A percentile compares a stretch with the other conserved stretches of the same genome.
phyloP scores from a whole-genome alignment of 108 stramenopile species.

The Cyclotella choctawhatcheeana region DNA sequence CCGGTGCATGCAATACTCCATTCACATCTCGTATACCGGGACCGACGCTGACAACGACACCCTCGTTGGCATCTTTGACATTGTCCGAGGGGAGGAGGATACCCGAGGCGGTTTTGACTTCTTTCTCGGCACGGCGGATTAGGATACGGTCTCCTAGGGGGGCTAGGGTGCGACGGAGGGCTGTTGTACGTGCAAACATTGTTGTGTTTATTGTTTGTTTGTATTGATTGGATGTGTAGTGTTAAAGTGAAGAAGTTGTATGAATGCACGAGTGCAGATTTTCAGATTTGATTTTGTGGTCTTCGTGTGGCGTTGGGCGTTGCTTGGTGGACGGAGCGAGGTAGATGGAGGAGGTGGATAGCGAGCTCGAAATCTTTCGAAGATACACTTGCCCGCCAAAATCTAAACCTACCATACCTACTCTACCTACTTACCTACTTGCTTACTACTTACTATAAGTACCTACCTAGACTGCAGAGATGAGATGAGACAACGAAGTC shows the following conservation, averaged over 20 bases:
- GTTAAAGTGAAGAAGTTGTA: neutral
- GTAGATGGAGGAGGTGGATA: too few relatives aligned
- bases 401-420: too few relatives aligned
- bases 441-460: too few relatives aligned
- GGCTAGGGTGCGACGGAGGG: slow-evolving; percentile 71
- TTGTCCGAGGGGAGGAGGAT: slow-evolving; percentile 93
- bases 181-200: slow-evolving; percentile 46
- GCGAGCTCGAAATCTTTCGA: too few relatives aligned
- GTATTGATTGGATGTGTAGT: neutral
- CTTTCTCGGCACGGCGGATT: slow-evolving; percentile 86
- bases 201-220: neutral
- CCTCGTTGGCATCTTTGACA: slow-evolving; percentile 94
- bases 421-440: too few relatives aligned
- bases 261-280: neutral
- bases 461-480: too few relatives aligned
- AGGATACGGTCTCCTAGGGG: slow-evolving; percentile 98
- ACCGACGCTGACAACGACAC: slow-evolving; percentile 95
- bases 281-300: neutral
- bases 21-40: slow-evolving; percentile 89
- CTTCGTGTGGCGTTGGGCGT: too few relatives aligned
- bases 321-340: too few relatives aligned
- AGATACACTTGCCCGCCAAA: too few relatives aligned
- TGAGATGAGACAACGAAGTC: too few relatives aligned
- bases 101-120: slow-evolving; percentile 92
- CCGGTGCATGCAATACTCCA: slow-evolving; percentile 72